These are phyloP conservation scores for Euclidium syriacum DNA, from an alignment of 345 rosid genomes.

Conservation along the genomic window DNA sequence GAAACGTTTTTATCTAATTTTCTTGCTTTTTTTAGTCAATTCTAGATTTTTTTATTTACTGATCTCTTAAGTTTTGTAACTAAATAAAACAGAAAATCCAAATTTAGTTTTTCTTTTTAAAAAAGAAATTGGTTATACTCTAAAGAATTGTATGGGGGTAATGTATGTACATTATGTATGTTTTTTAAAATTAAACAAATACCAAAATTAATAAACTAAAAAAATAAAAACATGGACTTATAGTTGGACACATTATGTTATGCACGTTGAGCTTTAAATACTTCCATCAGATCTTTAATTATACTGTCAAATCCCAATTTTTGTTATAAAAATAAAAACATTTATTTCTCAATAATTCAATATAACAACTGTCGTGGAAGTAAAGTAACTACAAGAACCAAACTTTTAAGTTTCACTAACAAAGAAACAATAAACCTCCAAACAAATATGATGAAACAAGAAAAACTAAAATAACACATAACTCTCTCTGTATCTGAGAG, in stretches of 20 bases:
- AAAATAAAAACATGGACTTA: background rate
- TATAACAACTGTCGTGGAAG: no score
- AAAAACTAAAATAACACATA: conserved; percentile 8
- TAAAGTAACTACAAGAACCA: conserved; percentile 17
- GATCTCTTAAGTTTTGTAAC: conserved; percentile 12
- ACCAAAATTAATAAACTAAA: background rate
- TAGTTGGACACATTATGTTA: conserved; percentile 28
- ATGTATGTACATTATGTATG: conserved; percentile 1
- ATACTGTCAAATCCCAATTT: background rate
- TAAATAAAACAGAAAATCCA: conserved; percentile 17
- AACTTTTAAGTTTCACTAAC: conserved; percentile 18
- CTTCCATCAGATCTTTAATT: background rate
- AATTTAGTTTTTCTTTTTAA: background rate
- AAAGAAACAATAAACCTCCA: no score
- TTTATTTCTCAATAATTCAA: background rate
- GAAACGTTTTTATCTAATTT: conserved; percentile 11
- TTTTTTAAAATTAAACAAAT: background rate
- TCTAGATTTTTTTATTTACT: conserved; percentile 7
- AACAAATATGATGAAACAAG: conserved; percentile 1
- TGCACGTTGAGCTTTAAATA: conserved; percentile 25
- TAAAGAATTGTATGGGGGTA: background rate
- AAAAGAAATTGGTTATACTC: background rate
- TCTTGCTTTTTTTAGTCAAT: conserved; percentile 18
- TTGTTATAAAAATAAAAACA: background rate
- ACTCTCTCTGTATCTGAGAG: conserved; percentile 3